A percentile compares a stretch with the other conserved stretches of the same genome.
These are phyloP conservation scores for Solanum dulcamara DNA, from an alignment of 257 asterid genomes.

Conservation along the genomic window DNA sequence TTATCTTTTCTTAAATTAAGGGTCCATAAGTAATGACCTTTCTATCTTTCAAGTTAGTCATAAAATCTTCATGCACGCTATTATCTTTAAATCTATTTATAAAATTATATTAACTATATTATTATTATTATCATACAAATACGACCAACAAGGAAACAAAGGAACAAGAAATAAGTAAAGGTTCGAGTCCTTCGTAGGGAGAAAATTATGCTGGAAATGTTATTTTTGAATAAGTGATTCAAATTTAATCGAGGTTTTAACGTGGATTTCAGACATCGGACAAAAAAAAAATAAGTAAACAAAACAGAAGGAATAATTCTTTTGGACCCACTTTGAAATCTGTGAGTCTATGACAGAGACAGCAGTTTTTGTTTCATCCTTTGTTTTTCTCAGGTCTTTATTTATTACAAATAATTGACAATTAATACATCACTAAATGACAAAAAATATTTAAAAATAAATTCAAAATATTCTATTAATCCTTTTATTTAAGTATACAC, in stretches of 20 bases:
- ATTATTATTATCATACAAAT: too few relatives aligned
- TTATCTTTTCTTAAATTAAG: too few relatives aligned
- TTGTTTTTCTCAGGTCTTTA: neutral
- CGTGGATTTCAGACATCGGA: too few relatives aligned
- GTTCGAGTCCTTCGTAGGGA: too few relatives aligned
- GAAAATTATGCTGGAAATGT: too few relatives aligned
- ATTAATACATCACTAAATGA: neutral
- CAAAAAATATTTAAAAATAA: neutral
- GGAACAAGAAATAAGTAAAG: neutral
- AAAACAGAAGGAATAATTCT: neutral
- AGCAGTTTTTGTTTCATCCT: conserved; percentile 37
- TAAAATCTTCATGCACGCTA: too few relatives aligned
- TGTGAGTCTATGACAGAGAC: conserved; percentile 38
- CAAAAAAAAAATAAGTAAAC: neutral
- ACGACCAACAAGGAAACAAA: neutral
- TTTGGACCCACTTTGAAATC: conserved; percentile 45
- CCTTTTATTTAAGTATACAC: too few relatives aligned
- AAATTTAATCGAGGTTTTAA: too few relatives aligned
- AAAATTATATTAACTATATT: too few relatives aligned
- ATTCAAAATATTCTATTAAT: neutral
- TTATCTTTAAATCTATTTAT: neutral
- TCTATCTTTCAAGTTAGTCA: neutral
- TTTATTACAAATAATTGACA: neutral
- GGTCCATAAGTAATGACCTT: neutral
- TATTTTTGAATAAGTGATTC: too few relatives aligned